Base-by-base conservation (phyloP, 768 basidiomycete genomes). In the Leccinum olivaceopallidum region DNA sequence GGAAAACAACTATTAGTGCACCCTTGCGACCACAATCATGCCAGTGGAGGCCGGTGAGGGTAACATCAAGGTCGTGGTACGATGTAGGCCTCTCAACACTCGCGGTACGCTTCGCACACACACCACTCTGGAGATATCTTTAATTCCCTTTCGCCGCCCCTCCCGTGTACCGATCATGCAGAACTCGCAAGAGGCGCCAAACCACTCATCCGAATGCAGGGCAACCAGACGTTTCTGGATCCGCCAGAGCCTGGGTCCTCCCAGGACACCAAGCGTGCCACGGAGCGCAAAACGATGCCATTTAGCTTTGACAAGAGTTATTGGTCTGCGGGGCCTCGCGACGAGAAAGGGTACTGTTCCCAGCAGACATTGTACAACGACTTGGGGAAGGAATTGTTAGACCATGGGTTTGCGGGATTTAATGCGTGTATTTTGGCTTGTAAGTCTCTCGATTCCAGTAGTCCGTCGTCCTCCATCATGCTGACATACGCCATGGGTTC, bases 391-490 rank as follows among this genome's bases (percentile, higher is more conserved):
- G 96, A 98, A 70, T 76, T 99, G 56, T 79, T 99, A 67, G 93
- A 98, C 74, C 95, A 98, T 73, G 89, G 93, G 48, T 98, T 99
- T 77, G 79, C 90, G 37, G 96, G 96, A 30, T 98, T 97, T 77
- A 98, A 98, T 81, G 92, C 95, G 53, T 98, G 95, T 83, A 97
- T 99, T 76, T 83, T 99, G 73, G 96, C 97, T 76, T 98, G 95
- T 97, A 77, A 83, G 95, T 88, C 8, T 13, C 61, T 60, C 66
- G 32, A 66, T 53, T 36, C n/a, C 9, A 14, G 20, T 36, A 22
- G 3, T 34, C 8, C 36, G 32, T 54, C 12, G 12, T 34, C 28
- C 57, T 51, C 50, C 13, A 14, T 48, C 20, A 4, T 39, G 32
- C 59, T 60, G 30, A 65, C 20, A 34, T 16, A 30, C 49, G 16